These are phyloP conservation scores for Biancaea sappan DNA, from an alignment of 306 rosid species.

Conservation along the genomic window DNA sequence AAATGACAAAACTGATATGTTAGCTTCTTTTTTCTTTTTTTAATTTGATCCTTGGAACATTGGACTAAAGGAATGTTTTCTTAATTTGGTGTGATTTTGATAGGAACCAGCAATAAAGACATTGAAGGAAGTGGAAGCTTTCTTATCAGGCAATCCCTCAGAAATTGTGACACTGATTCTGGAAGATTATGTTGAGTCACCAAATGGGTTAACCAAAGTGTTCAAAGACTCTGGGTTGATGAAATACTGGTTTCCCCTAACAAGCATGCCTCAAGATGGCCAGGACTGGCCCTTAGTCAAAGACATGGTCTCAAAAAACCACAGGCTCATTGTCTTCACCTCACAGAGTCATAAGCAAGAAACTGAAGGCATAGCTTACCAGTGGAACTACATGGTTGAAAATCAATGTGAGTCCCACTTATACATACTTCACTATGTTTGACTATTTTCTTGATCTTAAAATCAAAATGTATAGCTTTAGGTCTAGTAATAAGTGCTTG, in stretches of 20 bases:
- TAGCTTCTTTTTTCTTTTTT: no score
- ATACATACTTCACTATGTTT: not conserved
- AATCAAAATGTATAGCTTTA: no score
- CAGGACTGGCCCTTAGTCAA: constrained; percentile 49
- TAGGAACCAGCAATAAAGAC: constrained; percentile 46
- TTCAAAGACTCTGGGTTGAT: constrained; percentile 45
- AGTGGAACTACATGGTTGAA: constrained; percentile 56
- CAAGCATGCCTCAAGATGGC: constrained; percentile 46
- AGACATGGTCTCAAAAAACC: constrained; percentile 40
- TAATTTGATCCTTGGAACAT: no score
- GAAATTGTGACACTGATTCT: constrained; percentile 51
- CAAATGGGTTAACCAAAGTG: constrained; percentile 37
- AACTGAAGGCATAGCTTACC: constrained; percentile 51
- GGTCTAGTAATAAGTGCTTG: no score
- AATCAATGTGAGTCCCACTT: constrained; percentile 39
- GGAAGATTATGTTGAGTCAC: constrained; percentile 48
- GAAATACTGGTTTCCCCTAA: constrained; percentile 49
- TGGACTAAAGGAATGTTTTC: no score
- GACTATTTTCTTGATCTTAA: no score
- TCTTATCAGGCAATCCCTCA: constrained; percentile 42
- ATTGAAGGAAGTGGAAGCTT: constrained; percentile 43
- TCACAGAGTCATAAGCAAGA: constrained; percentile 39
- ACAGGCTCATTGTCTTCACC: constrained; percentile 48
- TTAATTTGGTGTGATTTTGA: not conserved
- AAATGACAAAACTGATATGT: no score